Conservation (phyloP, 352 stramenopile genomes). For the Pythium dissotocum region DNA sequence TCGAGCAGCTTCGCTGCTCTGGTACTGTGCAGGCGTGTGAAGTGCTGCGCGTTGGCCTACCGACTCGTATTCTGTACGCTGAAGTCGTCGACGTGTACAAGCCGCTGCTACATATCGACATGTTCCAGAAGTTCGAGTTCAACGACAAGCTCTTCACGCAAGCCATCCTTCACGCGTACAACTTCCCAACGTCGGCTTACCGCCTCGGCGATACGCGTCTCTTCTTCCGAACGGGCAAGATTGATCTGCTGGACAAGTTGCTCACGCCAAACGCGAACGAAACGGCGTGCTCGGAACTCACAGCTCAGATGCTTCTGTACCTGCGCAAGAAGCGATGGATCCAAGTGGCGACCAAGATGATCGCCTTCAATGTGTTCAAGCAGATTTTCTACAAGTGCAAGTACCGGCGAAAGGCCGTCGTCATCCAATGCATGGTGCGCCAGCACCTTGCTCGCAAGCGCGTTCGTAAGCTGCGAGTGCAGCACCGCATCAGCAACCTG, state of each 20-base stretch:
- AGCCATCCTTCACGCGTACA: slow-evolving; percentile 75
- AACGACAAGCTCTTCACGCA: slow-evolving; percentile 89
- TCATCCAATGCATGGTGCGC: slow-evolving; percentile 80
- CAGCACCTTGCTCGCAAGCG: slow-evolving; percentile 75
- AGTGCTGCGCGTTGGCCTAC: slow-evolving; percentile 77
- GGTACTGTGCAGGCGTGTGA: slow-evolving; percentile 80
- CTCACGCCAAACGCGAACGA: slow-evolving; percentile 48
- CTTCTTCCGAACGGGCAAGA: slow-evolving; percentile 88
- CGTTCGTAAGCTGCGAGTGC: slow-evolving; percentile 55
- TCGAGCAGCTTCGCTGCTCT: slow-evolving; percentile 73
- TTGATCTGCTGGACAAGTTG: slow-evolving; percentile 78
- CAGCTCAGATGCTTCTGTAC: slow-evolving; percentile 54
- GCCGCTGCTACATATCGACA: slow-evolving; percentile 55
- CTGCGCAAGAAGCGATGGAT: slow-evolving; percentile 84
- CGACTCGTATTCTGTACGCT: slow-evolving; percentile 83
- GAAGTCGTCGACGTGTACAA: slow-evolving; percentile 87
- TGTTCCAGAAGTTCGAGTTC: slow-evolving; percentile 73
- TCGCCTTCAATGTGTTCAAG: slow-evolving; percentile 75
- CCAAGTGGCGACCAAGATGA: slow-evolving; percentile 57
- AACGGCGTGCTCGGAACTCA: slow-evolving; percentile 30
- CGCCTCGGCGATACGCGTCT: slow-evolving; percentile 75
- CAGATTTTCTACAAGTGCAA: slow-evolving; percentile 70
- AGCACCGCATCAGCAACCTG: slow-evolving; percentile 58
- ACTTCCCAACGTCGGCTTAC: slow-evolving; percentile 77
- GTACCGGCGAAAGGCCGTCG: slow-evolving; percentile 66